Percentiles rank a stretch among this genome's conserved stretches.
Conservation (phyloP, 305 asterid species). For the Plantago coronopus region DNA sequence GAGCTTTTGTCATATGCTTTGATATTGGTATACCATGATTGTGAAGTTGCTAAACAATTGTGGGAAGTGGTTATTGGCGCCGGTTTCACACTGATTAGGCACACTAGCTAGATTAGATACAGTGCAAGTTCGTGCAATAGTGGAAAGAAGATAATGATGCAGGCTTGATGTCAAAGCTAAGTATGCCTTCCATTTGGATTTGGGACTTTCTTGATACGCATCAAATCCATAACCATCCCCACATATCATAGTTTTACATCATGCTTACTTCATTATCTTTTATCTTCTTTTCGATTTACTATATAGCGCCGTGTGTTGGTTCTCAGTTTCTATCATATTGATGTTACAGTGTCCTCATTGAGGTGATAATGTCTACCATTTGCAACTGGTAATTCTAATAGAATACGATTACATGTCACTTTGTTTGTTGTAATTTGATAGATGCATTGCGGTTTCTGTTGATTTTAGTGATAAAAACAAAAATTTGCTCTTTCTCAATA, state of each 20-base stretch:
- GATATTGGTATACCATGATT: constrained; percentile 18
- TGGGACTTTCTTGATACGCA: constrained; percentile 38
- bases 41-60: background rate
- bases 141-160: constrained; percentile 31
- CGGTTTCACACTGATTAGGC: constrained; percentile 21
- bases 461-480: background rate
- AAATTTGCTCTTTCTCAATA: no score
- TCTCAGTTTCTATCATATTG: no score
- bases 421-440: no score
- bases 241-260: constrained; percentile 22
- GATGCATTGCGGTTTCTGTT: background rate
- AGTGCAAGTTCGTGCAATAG: background rate
- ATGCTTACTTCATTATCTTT: constrained; percentile 19
- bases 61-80: constrained; percentile 14
- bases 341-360: no score
- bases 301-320: no score
- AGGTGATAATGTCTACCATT: no score
- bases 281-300: background rate
- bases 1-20: background rate
- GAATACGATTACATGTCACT: no score
- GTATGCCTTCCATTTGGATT: constrained; percentile 40
- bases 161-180: constrained; percentile 69
- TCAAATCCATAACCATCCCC: constrained; percentile 16
- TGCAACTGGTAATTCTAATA: no score
- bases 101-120: constrained; percentile 23